Base-by-base conservation (phyloP, 75 land plant species). In the Cryptomeria japonica region DNA sequence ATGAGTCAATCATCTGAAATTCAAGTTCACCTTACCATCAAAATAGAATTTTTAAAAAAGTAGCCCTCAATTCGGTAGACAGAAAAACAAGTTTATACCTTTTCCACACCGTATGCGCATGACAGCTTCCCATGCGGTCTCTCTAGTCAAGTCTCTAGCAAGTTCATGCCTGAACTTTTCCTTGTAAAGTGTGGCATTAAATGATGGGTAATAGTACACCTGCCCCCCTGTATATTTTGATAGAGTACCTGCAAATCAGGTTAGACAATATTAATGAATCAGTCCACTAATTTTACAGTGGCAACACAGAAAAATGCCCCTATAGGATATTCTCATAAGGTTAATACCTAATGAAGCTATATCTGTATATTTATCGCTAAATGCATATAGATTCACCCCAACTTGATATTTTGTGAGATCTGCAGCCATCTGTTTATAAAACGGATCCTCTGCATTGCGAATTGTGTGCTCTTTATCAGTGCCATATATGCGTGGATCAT, bases 41-140 rank as follows among this genome's bases (percentile, higher is more conserved):
- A 51, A 25, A 16, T 36, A 36, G 25, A 85, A 10, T 31, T 32
- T 31, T 18, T 49, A 18, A 46, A 25, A 10, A 82, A 44, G 53
- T 14, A 44, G 42, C 28, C 8, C 49, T 44, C 49, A n/a, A 46
- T 4, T 82, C n/a, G 19, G 5, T 25, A 34, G 12, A 61, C 3
- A 86, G 3, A 14, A 56, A 78, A 86, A 86, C 19, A 89, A 79
- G 38, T 82, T 28, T 73, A 44, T 85, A 97, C 99, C 99, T 97
- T 97, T 98, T 77, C 99, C 99, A 89, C 99, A 98, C 83, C 99
- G 91, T 87, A 98, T 91, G 56, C 99, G 95, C 93, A 98, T 90
- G 5, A 98, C 99, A 90, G 99, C 95, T 91, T 98, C 99, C 99
- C 99, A 98, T 55, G 96, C 99, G 85, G 99, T 97, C 85, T 98